phyloP scores from a whole-genome alignment of 78 protist genomes.

The Pigoraptor vietnamica region DNA sequence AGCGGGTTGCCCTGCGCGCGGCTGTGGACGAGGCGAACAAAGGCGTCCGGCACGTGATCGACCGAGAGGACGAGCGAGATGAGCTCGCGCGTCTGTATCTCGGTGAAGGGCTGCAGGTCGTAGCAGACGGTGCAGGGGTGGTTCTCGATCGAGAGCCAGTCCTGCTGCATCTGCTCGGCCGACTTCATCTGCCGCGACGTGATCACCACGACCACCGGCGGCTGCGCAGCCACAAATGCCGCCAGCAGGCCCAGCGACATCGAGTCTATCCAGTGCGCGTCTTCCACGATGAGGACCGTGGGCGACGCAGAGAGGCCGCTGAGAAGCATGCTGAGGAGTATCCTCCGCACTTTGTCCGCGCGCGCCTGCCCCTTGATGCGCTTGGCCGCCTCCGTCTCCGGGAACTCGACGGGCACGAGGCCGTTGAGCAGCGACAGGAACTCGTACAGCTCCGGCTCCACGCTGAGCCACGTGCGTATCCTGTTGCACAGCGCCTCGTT shows the following conservation, averaged over 20 bases:
- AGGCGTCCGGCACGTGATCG: neutral
- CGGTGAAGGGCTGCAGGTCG: neutral
- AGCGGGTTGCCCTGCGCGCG: neutral
- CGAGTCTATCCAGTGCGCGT: neutral
- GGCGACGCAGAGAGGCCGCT: neutral
- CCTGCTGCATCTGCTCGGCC: neutral
- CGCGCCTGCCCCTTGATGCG: neutral
- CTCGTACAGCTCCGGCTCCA: neutral
- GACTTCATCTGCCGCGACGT: neutral
- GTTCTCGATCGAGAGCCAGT: neutral
- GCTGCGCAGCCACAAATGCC: neutral
- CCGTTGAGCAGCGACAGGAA: neutral
- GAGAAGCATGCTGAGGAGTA: neutral
- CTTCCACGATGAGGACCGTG: neutral
- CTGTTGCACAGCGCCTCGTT: neutral
- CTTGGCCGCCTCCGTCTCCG: neutral
- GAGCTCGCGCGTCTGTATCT: neutral
- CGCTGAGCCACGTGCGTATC: neutral
- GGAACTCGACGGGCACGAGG: neutral
- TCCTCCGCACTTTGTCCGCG: neutral
- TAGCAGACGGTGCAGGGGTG: neutral
- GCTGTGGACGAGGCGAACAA: neutral
- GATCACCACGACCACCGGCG: neutral
- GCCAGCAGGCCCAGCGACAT: neutral
- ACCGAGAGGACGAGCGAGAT: neutral